Evolutionary conservation across 768 basidiomycete species (phyloP), one percentile per base, ranked within the genome.

Genomic region (Amanita fuliginea): DNA sequence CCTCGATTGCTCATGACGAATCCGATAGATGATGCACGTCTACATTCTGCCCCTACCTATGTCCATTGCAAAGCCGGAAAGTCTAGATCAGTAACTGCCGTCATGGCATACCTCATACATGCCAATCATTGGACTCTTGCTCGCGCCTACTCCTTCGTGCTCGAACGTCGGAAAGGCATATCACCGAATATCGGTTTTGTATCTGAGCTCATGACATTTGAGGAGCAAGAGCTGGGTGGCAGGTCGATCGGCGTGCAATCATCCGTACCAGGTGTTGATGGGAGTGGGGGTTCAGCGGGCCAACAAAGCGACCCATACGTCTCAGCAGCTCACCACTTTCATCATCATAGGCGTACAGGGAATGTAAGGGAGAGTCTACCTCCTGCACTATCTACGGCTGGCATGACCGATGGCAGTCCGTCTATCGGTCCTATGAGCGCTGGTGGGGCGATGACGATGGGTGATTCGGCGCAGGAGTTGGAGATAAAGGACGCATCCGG

Each of bases 131-230:
- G 95, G 95, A 87, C 92, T 16, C 77, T 97, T 36, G 86, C 90
- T 28, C 80, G 80, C 33, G 91, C 95, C 1, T 98, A 97, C 62
- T 69, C 83, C 0, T 96, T 92, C 60, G 94, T 98, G 21, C 76
- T 90, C 35, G 94, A 94, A 57, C 79, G 92, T 7, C 80, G 95
- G 32, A 91, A 90, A 56, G 92, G 92, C 55, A 95, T 97, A 56
- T 93, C 89, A 11, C 95, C 94, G 8, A 97, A 96, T 61, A 95
- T 98, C 54, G 95, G 95, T 6, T 98, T 98, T 65, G 92, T 97
- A 39, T 91, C 89, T 3, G 93, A 96, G 64, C 76, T 98, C 37
- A 96, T 96, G 94, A 85, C 81, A 42, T 96, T 94, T 59, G 94
- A 98, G 67, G 92, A 95, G 60, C 73, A 83, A 60, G 87, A 95